A percentile compares a stretch with the other conserved stretches of the same genome.
These are phyloP conservation scores for Arabidopsis thaliana DNA, from an alignment of 345 rosid species.

Conservation along the genomic window TAIR10.1 NC_003074.8:17350501-17351000, in stretches of 20 bases:
- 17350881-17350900: neutral
- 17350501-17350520: neutral
- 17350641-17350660: neutral
- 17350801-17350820: constrained; percentile 1
- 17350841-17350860: constrained; percentile 3
- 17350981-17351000: neutral
- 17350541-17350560: neutral
- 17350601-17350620: constrained; percentile 22
- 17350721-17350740: neutral
- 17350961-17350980: constrained; percentile 8
- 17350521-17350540: neutral
- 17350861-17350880: neutral
- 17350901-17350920: neutral
- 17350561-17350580: neutral
- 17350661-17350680: neutral
- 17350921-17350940: neutral
- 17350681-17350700: neutral
- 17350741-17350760: constrained; percentile 12
- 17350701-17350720: too few species aligned
- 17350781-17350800: neutral
- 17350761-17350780: neutral
- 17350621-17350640: neutral
- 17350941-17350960: constrained; percentile 9
- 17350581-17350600: neutral
- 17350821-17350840: constrained; percentile 9